Evolutionary conservation across 345 rosid species (phyloP), one percentile per base, ranked within the genome.

Genomic region (Draba incana): DNA sequence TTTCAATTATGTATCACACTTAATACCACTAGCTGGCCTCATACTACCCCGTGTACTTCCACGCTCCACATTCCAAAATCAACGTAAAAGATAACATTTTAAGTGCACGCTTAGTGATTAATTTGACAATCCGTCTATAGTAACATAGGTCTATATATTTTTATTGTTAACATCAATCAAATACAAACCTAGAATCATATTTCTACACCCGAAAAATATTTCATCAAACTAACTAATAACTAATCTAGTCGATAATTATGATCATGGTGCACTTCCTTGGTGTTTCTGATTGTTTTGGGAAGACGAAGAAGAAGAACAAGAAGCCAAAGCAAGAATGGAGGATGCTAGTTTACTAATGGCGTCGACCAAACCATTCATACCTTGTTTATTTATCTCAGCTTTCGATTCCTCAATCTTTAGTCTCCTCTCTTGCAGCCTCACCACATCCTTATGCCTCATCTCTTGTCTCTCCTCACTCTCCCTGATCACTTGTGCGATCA

Each of bases 331-430:
- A 43, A 76, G 71, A 65, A 90, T 86, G 4, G 97, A 86, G 51
- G 81, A 79, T 78, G 92, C 87, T 25, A 88, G 92, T 68, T 81
- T 81, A 78, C 84, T 88, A 79, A 90, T 83, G 75, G 89, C 85
- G 16, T 84, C 85, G 25, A 82, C 90, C 42, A 88, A 70, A 24
- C 84, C 92, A 77, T 41, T 71, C 54, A 85, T 78, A 5, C 89
- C 81, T 68, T 78, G 75, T 58, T 69, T 61, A 53, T 70, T 82
- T 45, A 84, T 80, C 73, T 88, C 86, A 41, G 77, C 58, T 66
- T 83, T 88, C 1, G 85, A 80, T 72, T 88, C 84, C 60, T 90
- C 95, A 8, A 86, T 78, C 85, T 63, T 62, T 14, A 88, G 81
- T 63, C 88, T 84, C 68, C 82, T 80, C 67, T 86, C 87, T 33